These are phyloP conservation scores for Beauveria varroae DNA, from an alignment of 2,329 filamentous ascomycete species.

Conservation along the genomic window DNA sequence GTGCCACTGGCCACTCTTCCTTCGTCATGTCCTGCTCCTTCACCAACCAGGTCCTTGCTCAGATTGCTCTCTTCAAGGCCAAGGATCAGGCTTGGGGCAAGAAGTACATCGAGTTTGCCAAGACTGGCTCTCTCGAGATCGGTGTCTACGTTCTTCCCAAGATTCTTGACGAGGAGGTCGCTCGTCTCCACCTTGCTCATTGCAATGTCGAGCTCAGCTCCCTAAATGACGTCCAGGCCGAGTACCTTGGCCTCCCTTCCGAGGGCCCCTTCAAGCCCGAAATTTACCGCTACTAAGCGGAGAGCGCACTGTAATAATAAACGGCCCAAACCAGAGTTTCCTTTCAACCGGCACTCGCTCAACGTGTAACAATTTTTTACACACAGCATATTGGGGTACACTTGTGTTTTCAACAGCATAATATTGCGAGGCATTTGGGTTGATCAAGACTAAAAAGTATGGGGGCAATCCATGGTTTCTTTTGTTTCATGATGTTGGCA, in stretches of 20 bases:
- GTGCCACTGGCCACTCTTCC: conserved; percentile 96
- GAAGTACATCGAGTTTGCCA: conserved; percentile 96
- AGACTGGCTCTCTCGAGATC: conserved; percentile 80
- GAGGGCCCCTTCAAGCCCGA: conserved; percentile 97
- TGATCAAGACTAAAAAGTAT: conserved; percentile 18
- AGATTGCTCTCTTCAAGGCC: conserved; percentile 97
- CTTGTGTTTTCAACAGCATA: conserved; percentile 38
- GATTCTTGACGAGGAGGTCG: conserved; percentile 98
- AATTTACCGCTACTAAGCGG: conserved; percentile 48
- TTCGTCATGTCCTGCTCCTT: conserved; percentile 99
- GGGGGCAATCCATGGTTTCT: conserved; percentile 19
- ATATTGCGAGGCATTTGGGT: conserved; percentile 33
- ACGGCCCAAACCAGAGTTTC: conserved; percentile 23
- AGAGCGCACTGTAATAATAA: conserved; percentile 21
- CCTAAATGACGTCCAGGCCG: conserved; percentile 79
- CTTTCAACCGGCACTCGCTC: conserved; percentile 30
- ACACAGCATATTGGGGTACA: conserved; percentile 26
- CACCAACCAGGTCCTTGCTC: conserved; percentile 99
- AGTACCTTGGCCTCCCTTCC: conserved; percentile 80
- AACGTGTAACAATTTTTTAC: conserved; percentile 29
- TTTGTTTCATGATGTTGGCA: conserved; percentile 13
- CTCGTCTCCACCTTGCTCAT: conserved; percentile 85
- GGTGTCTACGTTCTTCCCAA: conserved; percentile 97
- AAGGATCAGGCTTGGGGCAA: conserved; percentile 77
- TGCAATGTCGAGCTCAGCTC: conserved; percentile 90